A percentile compares a stretch with the other conserved stretches of the same genome.
Evolutionary conservation across 2,329 filamentous ascomycete species (phyloP).

Genomic region (Hymenoscyphus fraxineus): DNA sequence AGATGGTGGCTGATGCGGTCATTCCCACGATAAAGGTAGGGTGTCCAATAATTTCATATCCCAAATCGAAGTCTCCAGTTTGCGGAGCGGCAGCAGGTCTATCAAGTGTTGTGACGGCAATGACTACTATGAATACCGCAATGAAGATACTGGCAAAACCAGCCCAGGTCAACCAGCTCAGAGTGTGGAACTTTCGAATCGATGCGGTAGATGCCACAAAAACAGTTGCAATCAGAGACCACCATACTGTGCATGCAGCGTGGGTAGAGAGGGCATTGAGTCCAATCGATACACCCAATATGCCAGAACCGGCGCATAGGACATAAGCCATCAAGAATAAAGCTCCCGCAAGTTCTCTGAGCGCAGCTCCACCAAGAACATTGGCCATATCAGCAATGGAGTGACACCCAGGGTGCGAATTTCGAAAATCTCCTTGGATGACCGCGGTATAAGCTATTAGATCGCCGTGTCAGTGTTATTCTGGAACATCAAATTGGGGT

Average conservation of each 20-base stretch:
- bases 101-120: slow-evolving; percentile 54
- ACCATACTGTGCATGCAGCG: slow-evolving; percentile 56
- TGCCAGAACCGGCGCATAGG: slow-evolving; percentile 53
- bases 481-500: background rate
- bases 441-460: slow-evolving; percentile 39
- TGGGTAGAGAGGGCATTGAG: slow-evolving; percentile 58
- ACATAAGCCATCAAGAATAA: slow-evolving; percentile 57
- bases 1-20: slow-evolving; percentile 54
- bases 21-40: slow-evolving; percentile 58
- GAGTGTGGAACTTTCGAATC: slow-evolving; percentile 56
- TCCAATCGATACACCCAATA: slow-evolving; percentile 55
- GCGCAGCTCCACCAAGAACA: slow-evolving; percentile 48
- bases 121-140: slow-evolving; percentile 50
- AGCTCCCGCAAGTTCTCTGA: slow-evolving; percentile 51
- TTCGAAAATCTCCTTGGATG: slow-evolving; percentile 49
- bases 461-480: background rate
- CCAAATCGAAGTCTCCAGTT: slow-evolving; percentile 55
- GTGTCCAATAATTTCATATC: slow-evolving; percentile 52
- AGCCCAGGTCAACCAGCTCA: slow-evolving; percentile 59
- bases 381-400: slow-evolving; percentile 56
- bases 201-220: slow-evolving; percentile 48
- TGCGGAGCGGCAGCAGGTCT: slow-evolving; percentile 58
- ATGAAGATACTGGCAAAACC: slow-evolving; percentile 56
- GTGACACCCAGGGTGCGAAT: slow-evolving; percentile 48
- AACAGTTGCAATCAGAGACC: slow-evolving; percentile 49